Percentiles rank a stretch among this genome's conserved stretches.
These are phyloP conservation scores for Fusarium floridanum DNA, from an alignment of 2,329 filamentous ascomycete genomes.

Conservation along the genomic window DNA sequence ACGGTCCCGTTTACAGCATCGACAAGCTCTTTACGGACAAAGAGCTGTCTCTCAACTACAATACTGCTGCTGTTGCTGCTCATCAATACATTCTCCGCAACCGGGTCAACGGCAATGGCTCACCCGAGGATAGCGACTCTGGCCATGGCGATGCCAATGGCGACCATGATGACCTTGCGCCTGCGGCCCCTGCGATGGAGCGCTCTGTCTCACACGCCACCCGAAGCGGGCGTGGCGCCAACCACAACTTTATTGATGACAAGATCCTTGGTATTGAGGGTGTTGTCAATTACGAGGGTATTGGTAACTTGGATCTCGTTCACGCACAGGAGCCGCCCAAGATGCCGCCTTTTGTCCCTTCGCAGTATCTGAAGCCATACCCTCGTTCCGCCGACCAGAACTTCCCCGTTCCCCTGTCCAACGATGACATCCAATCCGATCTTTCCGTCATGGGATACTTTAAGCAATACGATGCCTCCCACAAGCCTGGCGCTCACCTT, in stretches of 20 bases:
- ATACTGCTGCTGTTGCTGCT: conserved; percentile 71
- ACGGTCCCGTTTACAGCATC: conserved; percentile 73
- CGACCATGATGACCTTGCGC: conserved; percentile 62
- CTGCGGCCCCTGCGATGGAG: conserved; percentile 70
- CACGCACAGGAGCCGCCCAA: conserved; percentile 67
- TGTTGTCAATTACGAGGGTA: conserved; percentile 70
- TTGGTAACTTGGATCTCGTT: conserved; percentile 69
- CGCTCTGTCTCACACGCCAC: conserved; percentile 74
- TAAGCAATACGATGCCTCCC: conserved; percentile 66
- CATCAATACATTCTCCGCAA: conserved; percentile 73
- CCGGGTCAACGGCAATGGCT: conserved; percentile 64
- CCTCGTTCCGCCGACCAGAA: conserved; percentile 67
- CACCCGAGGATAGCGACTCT: conserved; percentile 66
- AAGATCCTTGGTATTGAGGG: conserved; percentile 71
- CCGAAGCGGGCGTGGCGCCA: conserved; percentile 67
- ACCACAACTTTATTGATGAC: conserved; percentile 69
- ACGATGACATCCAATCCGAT: conserved; percentile 67
- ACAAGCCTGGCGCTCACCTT: conserved; percentile 69
- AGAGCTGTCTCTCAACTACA: conserved; percentile 75
- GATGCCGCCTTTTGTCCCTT: conserved; percentile 68
- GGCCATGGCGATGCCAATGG: conserved; percentile 65
- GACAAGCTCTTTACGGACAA: conserved; percentile 80
- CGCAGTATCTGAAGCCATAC: conserved; percentile 71
- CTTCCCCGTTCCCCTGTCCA: conserved; percentile 63
- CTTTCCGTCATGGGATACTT: conserved; percentile 70